A percentile compares a stretch with the other conserved stretches of the same genome.
phyloP scores from a whole-genome alignment of 129 eudicot species.

The Glebionis coronaria region DNA sequence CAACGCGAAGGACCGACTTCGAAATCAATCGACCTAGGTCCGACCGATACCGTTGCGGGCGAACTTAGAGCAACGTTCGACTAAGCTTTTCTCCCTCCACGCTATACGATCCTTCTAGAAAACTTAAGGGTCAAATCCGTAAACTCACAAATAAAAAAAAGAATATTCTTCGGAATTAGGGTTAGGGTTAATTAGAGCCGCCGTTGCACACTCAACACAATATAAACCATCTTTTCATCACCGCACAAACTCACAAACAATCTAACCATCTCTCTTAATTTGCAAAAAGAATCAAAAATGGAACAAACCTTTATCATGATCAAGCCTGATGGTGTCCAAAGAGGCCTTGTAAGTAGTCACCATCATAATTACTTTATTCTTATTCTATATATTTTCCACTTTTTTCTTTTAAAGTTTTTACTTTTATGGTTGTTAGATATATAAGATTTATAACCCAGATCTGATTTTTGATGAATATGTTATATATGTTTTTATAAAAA shows the following conservation, averaged over 20 bases:
- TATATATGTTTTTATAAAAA: neutral
- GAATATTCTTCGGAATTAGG: constrained; percentile 40
- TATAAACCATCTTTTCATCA: constrained; percentile 22
- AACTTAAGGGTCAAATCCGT: neutral
- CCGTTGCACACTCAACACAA: constrained; percentile 15
- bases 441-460: neutral
- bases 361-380: constrained; percentile 7
- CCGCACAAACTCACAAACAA: constrained; percentile 2
- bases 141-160: neutral
- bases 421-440: neutral
- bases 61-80: no score
- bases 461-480: neutral
- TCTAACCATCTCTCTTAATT: constrained; percentile 12
- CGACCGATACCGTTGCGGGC: no score
- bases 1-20: no score
- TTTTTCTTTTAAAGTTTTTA: neutral
- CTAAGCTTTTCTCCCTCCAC: no score
- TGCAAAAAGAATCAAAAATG: constrained; percentile 38
- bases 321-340: constrained; percentile 89
- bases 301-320: constrained; percentile 90
- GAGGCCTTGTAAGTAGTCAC: constrained; percentile 57
- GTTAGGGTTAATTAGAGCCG: constrained; percentile 37
- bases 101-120: no score
- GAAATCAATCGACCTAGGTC: no score
- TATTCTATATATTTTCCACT: neutral